Conservation (phyloP, 2,329 filamentous ascomycete species). For the Colletotrichum lini region DNA sequence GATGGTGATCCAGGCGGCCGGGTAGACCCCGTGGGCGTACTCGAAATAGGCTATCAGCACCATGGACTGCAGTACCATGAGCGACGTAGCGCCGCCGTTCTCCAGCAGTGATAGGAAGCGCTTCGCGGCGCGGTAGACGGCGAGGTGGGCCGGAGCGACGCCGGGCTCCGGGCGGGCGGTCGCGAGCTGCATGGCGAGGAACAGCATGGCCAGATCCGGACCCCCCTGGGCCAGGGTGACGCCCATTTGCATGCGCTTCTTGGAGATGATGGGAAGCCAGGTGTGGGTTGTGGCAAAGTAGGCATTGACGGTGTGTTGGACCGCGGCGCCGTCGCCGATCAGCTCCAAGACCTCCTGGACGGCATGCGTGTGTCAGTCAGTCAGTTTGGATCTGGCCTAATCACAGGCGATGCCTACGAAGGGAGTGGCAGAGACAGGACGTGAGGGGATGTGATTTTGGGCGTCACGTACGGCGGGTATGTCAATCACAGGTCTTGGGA, state of each 20-base stretch:
- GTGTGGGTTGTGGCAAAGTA: slow-evolving; percentile 62
- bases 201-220: slow-evolving; percentile 62
- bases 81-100: slow-evolving; percentile 56
- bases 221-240: slow-evolving; percentile 60
- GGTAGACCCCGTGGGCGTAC: slow-evolving; percentile 64
- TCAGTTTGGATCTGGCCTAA: not conserved
- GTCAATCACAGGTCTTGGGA: slow-evolving; percentile 55
- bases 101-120: slow-evolving; percentile 59
- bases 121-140: slow-evolving; percentile 60
- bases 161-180: slow-evolving; percentile 53
- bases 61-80: slow-evolving; percentile 61
- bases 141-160: slow-evolving; percentile 52
- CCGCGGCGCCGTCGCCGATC: slow-evolving; percentile 54
- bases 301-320: slow-evolving; percentile 55
- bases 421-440: too few species aligned
- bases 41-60: slow-evolving; percentile 64
- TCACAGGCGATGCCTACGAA: not conserved
- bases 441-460: not conserved
- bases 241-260: slow-evolving; percentile 59
- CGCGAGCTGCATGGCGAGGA: slow-evolving; percentile 64
- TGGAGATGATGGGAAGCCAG: slow-evolving; percentile 64
- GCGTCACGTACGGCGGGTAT: slow-evolving; percentile 56
- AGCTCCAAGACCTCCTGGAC: slow-evolving; percentile 56
- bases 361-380: not conserved
- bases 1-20: slow-evolving; percentile 64